Conservation (phyloP, 192 early-diverging fungal genomes). For the Coemansia sp. region DNA sequence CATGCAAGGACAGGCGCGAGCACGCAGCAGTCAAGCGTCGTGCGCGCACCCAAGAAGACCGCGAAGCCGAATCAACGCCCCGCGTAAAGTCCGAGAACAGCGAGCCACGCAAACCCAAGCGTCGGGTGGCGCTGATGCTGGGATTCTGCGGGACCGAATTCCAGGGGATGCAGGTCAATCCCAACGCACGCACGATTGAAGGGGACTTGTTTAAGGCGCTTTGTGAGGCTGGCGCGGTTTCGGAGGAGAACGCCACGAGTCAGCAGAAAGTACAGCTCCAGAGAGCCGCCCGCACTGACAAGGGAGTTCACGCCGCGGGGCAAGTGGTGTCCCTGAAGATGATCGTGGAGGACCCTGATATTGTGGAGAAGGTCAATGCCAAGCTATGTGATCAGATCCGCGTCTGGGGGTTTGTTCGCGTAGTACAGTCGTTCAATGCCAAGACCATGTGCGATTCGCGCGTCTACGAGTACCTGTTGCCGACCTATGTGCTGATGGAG, state of each 20-base stretch:
- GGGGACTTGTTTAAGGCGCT: conserved; percentile 86
- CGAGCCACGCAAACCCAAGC: conserved; percentile 69
- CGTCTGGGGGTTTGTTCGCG: conserved; percentile 76
- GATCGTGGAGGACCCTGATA: conserved; percentile 68
- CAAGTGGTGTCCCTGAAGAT: conserved; percentile 94
- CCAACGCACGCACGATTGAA: conserved; percentile 80
- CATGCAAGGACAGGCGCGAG: conserved; percentile 47
- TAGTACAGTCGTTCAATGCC: conserved; percentile 78
- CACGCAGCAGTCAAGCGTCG: conserved; percentile 28
- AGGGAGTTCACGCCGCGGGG: conserved; percentile 97
- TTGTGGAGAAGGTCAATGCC: conserved; percentile 78
- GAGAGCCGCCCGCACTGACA: conserved; percentile 95
- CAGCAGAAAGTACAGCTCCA: conserved; percentile 79
- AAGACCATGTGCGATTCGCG: conserved; percentile 91
- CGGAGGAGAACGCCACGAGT: conserved; percentile 81
- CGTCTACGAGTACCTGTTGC: conserved; percentile 95
- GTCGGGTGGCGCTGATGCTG: conserved; percentile 84
- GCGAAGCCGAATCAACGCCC: not conserved
- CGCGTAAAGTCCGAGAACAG: conserved; percentile 7
- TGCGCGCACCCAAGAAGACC: conserved; percentile 19
- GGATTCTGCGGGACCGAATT: conserved; percentile 95
- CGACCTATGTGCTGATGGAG: conserved; percentile 80
- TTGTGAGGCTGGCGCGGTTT: conserved; percentile 76
- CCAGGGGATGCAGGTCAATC: conserved; percentile 96
- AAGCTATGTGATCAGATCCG: conserved; percentile 87